Percentiles rank a stretch among this genome's conserved stretches.
Conservation (phyloP, 805 yeast species). For the Cephaloascus fragrans region DNA sequence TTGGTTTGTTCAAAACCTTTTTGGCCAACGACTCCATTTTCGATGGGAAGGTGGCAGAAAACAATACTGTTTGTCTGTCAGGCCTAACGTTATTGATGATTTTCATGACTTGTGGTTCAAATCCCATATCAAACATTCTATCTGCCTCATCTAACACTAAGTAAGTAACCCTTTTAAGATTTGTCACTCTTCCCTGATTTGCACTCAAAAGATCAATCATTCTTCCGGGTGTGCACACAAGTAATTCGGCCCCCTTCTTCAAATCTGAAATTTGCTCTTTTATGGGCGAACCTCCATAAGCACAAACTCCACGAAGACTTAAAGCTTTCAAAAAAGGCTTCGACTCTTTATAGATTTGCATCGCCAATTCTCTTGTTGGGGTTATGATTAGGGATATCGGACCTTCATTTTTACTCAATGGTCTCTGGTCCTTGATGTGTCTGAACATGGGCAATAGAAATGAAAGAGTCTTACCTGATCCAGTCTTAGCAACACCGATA, state of each 20-base stretch:
- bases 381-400: conserved; percentile 76
- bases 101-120: conserved; percentile 89
- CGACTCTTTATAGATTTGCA: conserved; percentile 70
- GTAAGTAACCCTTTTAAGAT: conserved; percentile 60
- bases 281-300: conserved; percentile 86
- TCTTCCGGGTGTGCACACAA: conserved; percentile 94
- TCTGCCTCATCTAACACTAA: conserved; percentile 95
- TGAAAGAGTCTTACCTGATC: conserved; percentile 91
- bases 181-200: conserved; percentile 68
- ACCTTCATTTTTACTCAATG: conserved; percentile 44
- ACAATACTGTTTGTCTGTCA: conserved; percentile 80
- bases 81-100: conserved; percentile 71
- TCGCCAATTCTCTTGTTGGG: conserved; percentile 88
- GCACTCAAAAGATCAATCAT: conserved; percentile 82
- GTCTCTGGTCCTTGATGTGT: conserved; percentile 70
- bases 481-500: conserved; percentile 92
- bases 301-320: conserved; percentile 54
- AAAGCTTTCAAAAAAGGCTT: conserved; percentile 43
- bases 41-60: conserved; percentile 89
- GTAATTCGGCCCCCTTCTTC: conserved; percentile 67
- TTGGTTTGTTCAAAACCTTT: conserved; percentile 50
- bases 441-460: conserved; percentile 77
- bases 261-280: conserved; percentile 73
- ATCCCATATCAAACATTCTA: conserved; percentile 93
- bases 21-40: conserved; percentile 71